phyloP scores from a whole-genome alignment of 208 protist genomes.

The Herpetomonas muscarum region DNA sequence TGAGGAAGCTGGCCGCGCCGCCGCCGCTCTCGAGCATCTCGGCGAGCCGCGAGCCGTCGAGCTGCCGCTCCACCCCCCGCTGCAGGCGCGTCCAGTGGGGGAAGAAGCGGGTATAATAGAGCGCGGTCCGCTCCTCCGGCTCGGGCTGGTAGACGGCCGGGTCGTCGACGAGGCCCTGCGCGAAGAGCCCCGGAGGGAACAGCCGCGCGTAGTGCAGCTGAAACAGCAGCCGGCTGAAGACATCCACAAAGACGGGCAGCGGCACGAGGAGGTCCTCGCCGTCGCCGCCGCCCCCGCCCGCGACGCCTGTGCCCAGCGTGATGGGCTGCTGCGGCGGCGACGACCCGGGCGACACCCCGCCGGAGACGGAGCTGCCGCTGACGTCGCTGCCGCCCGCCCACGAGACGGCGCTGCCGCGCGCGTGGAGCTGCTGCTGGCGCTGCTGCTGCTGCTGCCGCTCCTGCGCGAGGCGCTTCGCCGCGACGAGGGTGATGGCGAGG shows the following conservation, averaged over 20 bases:
- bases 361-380: background rate
- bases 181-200: constrained; percentile 52
- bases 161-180: constrained; percentile 27
- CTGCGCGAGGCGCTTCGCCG: constrained; percentile 13
- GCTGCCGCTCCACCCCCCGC: constrained; percentile 19
- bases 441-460: constrained; percentile 9
- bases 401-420: background rate
- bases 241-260: constrained; percentile 72
- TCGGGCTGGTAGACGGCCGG: constrained; percentile 44
- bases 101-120: constrained; percentile 25
- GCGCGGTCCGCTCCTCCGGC: constrained; percentile 17
- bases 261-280: constrained; percentile 20
- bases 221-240: constrained; percentile 69
- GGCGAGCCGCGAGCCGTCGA: background rate
- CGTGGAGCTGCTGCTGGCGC: background rate
- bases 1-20: no score
- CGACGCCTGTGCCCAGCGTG: no score
- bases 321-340: no score
- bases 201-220: constrained; percentile 37
- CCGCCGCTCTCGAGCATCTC: background rate
- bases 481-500: constrained; percentile 19
- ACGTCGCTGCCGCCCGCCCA: background rate
- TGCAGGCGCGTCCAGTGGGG: constrained; percentile 1
- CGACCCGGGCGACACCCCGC: no score
- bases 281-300: background rate